phyloP scores from a whole-genome alignment of 2,329 filamentous ascomycete genomes.

The Alternaria sp. region DNA sequence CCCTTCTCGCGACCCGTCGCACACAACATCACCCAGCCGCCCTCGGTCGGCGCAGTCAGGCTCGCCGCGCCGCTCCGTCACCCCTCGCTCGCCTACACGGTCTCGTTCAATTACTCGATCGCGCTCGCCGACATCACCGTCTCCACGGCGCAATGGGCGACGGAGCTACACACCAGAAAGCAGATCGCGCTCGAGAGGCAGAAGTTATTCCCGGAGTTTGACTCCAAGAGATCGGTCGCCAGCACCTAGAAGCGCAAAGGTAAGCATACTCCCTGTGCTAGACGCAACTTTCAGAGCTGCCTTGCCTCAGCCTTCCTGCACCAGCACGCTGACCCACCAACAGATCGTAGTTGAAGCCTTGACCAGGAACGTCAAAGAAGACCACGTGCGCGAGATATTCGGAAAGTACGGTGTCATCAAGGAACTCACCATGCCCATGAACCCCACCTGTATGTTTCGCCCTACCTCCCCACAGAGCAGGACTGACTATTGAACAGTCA shows the following conservation, averaged over 20 bases:
- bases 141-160: constrained; percentile 47
- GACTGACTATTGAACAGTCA: constrained; percentile 61
- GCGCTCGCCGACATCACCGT: constrained; percentile 29
- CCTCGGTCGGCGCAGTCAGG: constrained; percentile 32
- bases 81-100: constrained; percentile 45
- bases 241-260: constrained; percentile 49
- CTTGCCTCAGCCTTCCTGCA: background rate
- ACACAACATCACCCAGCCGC: constrained; percentile 34
- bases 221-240: constrained; percentile 43
- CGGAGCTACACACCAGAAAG: constrained; percentile 41
- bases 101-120: constrained; percentile 46
- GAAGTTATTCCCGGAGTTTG: constrained; percentile 45
- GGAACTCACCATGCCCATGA: constrained; percentile 89
- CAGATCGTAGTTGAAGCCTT: constrained; percentile 96
- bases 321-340: constrained; percentile 1
- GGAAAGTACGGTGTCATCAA: constrained; percentile 83
- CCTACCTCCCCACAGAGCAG: background rate
- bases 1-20: constrained; percentile 51
- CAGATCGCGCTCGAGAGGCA: constrained; percentile 37
- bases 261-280: constrained; percentile 13
- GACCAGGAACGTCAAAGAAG: constrained; percentile 91
- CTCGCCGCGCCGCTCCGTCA: constrained; percentile 47
- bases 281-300: background rate
- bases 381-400: constrained; percentile 91
- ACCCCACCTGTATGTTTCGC: constrained; percentile 72